A percentile compares a stretch with the other conserved stretches of the same genome.
Evolutionary conservation across 1,284 basidiomycete species (phyloP).

Genomic region (Retiboletus fuscus): DNA sequence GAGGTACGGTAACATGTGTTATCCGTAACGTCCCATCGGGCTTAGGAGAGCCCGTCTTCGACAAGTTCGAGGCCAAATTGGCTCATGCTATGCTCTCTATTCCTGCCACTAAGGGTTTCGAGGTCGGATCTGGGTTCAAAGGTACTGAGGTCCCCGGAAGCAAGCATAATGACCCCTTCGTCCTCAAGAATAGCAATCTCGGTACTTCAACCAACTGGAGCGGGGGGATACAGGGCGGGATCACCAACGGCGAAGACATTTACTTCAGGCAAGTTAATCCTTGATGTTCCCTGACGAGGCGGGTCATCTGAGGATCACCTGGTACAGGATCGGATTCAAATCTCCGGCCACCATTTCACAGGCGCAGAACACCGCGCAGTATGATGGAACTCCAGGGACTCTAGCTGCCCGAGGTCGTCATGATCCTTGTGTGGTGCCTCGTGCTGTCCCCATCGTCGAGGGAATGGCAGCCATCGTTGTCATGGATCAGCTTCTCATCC

Average conservation of each 20-base stretch:
- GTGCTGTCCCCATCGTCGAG: conserved; percentile 98
- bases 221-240: conserved; percentile 97
- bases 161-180: conserved; percentile 94
- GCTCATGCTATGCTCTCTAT: conserved; percentile 99
- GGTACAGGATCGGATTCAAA: conserved; percentile 91
- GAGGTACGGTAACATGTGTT: conserved; percentile 96
- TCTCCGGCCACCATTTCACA: conserved; percentile 98
- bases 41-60: conserved; percentile 97
- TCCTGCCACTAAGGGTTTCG: conserved; percentile 98
- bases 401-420: conserved; percentile 94
- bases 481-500: conserved; percentile 92
- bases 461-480: conserved; percentile 96
- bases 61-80: conserved; percentile 97
- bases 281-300: background rate
- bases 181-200: conserved; percentile 77
- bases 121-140: conserved; percentile 96
- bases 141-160: conserved; percentile 96
- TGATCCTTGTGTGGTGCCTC: conserved; percentile 97
- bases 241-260: conserved; percentile 96
- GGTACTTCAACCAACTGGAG: conserved; percentile 96
- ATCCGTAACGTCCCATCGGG: conserved; percentile 92
- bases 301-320: conserved; percentile 22
- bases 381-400: conserved; percentile 89
- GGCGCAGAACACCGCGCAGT: conserved; percentile 90
- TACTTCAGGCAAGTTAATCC: conserved; percentile 85